These are phyloP conservation scores for Monilinia fructigena DNA, from an alignment of 2,329 filamentous ascomycete genomes.

Conservation along the genomic window DNA sequence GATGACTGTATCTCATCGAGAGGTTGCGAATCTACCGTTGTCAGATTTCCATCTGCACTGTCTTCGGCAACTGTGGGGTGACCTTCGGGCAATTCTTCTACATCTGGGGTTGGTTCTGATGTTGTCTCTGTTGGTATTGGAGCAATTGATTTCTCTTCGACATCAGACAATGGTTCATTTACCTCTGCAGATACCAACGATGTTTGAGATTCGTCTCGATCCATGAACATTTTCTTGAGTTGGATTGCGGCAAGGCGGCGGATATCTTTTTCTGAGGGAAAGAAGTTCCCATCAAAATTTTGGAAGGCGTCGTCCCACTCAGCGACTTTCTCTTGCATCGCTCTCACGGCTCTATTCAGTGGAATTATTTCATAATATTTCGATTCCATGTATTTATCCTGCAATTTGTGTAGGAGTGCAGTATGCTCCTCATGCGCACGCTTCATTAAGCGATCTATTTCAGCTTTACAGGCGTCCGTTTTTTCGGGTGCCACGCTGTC, in stretches of 20 bases:
- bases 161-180: slow-evolving; percentile 52
- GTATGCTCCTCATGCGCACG: slow-evolving; percentile 82
- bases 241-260: slow-evolving; percentile 87
- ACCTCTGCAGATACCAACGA: slow-evolving; percentile 69
- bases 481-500: slow-evolving; percentile 90
- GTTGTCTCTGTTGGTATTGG: slow-evolving; percentile 29
- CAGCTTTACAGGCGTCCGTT: slow-evolving; percentile 73
- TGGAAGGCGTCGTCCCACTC: slow-evolving; percentile 91
- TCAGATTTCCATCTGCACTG: slow-evolving; percentile 28
- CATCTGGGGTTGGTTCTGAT: slow-evolving; percentile 54
- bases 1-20: neutral
- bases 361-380: slow-evolving; percentile 97
- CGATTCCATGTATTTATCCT: slow-evolving; percentile 87
- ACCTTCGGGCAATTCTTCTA: slow-evolving; percentile 64
- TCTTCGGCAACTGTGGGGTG: slow-evolving; percentile 65
- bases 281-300: slow-evolving; percentile 89
- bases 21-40: neutral
- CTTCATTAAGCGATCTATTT: slow-evolving; percentile 75
- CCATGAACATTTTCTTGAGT: slow-evolving; percentile 90
- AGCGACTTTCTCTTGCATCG: slow-evolving; percentile 87
- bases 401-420: slow-evolving; percentile 70
- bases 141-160: slow-evolving; percentile 45
- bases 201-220: slow-evolving; percentile 74
- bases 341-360: slow-evolving; percentile 81
- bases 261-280: slow-evolving; percentile 94